Conservation (phyloP, 73 alveolate species). For the Stentor coeruleus region DNA sequence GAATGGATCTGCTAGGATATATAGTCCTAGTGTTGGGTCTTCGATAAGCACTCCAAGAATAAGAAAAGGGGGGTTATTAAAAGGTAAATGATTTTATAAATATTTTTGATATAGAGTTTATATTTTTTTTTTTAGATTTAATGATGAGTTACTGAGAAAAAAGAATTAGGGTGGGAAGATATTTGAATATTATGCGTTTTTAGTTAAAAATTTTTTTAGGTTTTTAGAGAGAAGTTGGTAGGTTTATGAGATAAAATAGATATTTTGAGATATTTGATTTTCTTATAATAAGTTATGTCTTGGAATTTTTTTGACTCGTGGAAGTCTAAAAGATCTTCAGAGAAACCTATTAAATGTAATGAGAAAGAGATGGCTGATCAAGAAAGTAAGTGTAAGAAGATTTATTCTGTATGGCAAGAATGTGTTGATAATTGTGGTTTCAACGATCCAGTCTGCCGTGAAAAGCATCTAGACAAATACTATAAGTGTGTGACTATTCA, state of each 20-base stretch:
- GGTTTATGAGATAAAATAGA: too few relatives aligned
- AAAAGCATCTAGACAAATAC: conserved; percentile 5
- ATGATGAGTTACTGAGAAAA: too few relatives aligned
- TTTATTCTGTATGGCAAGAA: not conserved
- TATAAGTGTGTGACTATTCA: not conserved
- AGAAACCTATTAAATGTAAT: not conserved
- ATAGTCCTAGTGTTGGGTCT: not conserved
- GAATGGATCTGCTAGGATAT: not conserved
- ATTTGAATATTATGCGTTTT: too few relatives aligned
- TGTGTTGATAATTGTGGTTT: not conserved
- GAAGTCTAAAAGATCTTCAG: conserved; percentile 10
- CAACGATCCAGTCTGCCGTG: conserved; percentile 1
- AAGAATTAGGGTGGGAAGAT: too few relatives aligned
- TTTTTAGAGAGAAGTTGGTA: too few relatives aligned
- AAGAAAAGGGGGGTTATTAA: too few relatives aligned
- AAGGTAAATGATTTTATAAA: too few relatives aligned
- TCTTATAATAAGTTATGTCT: too few relatives aligned
- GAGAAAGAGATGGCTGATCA: not conserved
- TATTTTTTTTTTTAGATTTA: too few relatives aligned
- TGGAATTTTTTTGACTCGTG: conserved; percentile 25
- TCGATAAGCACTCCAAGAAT: not conserved
- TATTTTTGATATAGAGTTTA: too few relatives aligned
- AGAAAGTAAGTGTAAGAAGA: not conserved
- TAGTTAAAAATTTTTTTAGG: too few relatives aligned
- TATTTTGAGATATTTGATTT: too few relatives aligned